Percentiles rank a stretch among this genome's conserved stretches.
Conservation (phyloP, 306 rosid genomes). For the Castanea crenata region DNA sequence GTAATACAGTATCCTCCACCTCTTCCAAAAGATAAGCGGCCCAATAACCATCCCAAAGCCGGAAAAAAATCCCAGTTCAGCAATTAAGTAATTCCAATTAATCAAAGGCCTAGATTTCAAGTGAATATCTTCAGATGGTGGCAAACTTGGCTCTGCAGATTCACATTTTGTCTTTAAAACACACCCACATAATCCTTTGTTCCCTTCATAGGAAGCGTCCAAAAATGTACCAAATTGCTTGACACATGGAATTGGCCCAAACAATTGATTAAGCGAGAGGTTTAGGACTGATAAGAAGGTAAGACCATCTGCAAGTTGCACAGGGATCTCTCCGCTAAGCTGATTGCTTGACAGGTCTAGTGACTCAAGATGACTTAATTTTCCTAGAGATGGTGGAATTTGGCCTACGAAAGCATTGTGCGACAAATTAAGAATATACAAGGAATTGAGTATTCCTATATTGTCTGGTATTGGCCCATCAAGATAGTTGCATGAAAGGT, state of each 20-base stretch:
- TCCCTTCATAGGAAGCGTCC: background rate
- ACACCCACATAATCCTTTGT: slow-evolving; percentile 30
- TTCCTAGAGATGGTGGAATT: slow-evolving; percentile 31
- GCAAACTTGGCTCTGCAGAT: too few relatives aligned
- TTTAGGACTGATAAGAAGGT: slow-evolving; percentile 29
- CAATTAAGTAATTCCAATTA: too few relatives aligned
- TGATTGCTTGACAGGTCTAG: slow-evolving; percentile 38
- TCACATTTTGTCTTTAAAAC: background rate
- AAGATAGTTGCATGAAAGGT: slow-evolving; percentile 34
- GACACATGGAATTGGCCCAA: background rate
- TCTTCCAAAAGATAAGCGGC: too few relatives aligned
- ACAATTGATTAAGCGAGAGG: slow-evolving; percentile 31
- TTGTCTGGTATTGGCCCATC: slow-evolving; percentile 25
- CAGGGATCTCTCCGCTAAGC: slow-evolving; percentile 22
- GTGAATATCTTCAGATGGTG: background rate
- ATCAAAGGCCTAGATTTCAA: background rate
- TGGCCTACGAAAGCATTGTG: slow-evolving; percentile 14
- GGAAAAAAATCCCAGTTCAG: too few relatives aligned
- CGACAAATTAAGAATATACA: slow-evolving; percentile 40
- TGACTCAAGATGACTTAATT: slow-evolving; percentile 31
- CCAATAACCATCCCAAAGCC: too few relatives aligned
- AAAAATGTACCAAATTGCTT: slow-evolving; percentile 21
- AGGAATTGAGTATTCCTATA: slow-evolving; percentile 15
- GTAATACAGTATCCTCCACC: too few relatives aligned
- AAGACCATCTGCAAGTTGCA: background rate